Percentiles rank a stretch among this genome's conserved stretches.
These are phyloP conservation scores for Candida freyschussii DNA, from an alignment of 1,139 yeast genomes.

Conservation along the genomic window DNA sequence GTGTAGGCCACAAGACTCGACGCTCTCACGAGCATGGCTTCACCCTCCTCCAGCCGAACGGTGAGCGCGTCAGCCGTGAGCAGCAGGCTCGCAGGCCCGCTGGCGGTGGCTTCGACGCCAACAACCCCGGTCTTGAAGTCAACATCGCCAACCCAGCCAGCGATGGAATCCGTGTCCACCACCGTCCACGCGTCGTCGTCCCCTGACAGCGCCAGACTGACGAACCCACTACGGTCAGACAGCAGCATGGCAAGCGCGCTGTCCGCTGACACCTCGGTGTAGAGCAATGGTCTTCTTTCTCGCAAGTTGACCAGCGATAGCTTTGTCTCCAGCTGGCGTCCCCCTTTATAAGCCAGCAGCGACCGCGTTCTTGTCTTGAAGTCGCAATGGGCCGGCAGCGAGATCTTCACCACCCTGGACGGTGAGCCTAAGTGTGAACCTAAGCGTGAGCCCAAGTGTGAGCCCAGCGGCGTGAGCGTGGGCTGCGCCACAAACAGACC, in stretches of 20 bases:
- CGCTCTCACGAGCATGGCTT: conserved; percentile 12
- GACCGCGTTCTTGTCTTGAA: conserved; percentile 41
- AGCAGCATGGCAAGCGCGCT: conserved; percentile 21
- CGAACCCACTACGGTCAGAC: conserved; percentile 13
- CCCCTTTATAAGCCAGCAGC: conserved; percentile 43
- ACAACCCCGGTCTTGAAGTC: conserved; percentile 1
- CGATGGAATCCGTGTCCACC: conserved; percentile 11
- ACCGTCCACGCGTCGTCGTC: conserved; percentile 13
- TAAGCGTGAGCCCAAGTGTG: no score
- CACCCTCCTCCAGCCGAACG: conserved; percentile 9
- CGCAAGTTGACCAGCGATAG: no score
- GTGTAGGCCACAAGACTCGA: conserved; percentile 13
- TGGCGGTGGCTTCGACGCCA: conserved; percentile 3
- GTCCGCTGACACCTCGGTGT: conserved; percentile 24
- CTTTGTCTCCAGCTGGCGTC: conserved; percentile 23
- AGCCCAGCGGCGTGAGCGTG: conserved; percentile 41
- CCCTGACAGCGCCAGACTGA: conserved; percentile 12
- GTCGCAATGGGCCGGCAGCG: conserved; percentile 45
- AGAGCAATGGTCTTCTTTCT: conserved; percentile 19
- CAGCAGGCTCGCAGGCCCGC: conserved; percentile 9
- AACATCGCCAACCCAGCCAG: conserved; percentile 20
- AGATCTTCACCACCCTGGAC: conserved; percentile 39
- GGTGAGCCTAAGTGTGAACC: no score
- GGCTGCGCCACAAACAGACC: conserved; percentile 37
- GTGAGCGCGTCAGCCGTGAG: conserved; percentile 17